Conservation (phyloP, 129 eudicot species). For the Pulicaria dysenterica region DNA sequence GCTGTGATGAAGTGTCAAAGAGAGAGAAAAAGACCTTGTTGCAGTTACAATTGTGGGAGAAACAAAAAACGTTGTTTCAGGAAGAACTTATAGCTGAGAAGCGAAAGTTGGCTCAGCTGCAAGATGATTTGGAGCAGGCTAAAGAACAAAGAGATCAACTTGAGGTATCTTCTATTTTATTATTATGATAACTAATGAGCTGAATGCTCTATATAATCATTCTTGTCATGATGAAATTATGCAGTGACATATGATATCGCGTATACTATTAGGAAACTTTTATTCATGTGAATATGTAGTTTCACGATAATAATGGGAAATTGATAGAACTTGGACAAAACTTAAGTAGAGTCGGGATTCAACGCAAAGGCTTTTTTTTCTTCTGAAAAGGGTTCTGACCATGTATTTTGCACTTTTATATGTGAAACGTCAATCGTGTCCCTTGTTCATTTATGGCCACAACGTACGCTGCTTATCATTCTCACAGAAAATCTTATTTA, state of each 20-base stretch:
- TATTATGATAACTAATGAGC: too few species aligned
- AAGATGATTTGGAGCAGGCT: constrained; percentile 54
- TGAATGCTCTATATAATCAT: too few species aligned
- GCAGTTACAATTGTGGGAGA: constrained; percentile 81
- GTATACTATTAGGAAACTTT: neutral
- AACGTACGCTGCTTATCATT: too few species aligned
- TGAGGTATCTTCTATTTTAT: constrained; percentile 53
- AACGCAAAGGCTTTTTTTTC: too few species aligned
- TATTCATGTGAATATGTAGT: neutral
- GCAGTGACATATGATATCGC: neutral
- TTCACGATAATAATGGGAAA: too few species aligned
- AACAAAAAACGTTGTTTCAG: constrained; percentile 55
- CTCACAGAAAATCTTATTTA: too few species aligned
- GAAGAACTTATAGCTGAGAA: constrained; percentile 73
- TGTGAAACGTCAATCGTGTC: too few species aligned
- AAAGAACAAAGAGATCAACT: constrained; percentile 53
- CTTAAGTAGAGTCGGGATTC: too few species aligned
- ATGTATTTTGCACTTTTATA: too few species aligned
- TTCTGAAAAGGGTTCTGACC: too few species aligned
- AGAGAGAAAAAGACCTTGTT: constrained; percentile 72
- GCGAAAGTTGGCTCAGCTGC: constrained; percentile 47
- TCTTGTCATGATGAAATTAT: too few species aligned
- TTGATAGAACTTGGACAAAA: neutral
- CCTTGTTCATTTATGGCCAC: too few species aligned
- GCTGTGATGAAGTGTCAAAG: constrained; percentile 65